Evolutionary conservation across 2,329 filamentous ascomycete genomes (phyloP).

Genomic region (Talaromyces sp.): DNA sequence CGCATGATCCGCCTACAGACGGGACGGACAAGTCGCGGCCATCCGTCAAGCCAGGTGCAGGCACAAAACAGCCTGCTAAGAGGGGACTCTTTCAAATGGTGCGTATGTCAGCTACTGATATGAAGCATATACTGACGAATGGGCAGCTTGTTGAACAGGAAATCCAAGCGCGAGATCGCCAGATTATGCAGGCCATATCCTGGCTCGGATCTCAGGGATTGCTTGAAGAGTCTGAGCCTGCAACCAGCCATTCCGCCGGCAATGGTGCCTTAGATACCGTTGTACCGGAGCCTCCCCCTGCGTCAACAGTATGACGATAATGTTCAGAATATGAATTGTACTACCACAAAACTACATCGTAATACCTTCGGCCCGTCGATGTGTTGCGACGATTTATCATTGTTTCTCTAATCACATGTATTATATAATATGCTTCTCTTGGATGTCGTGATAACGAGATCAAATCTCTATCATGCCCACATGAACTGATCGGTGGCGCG

Average conservation of each 20-base stretch:
- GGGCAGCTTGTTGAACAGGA: slow-evolving; percentile 41
- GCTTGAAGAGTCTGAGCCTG: slow-evolving; percentile 26
- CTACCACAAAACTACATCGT: background rate
- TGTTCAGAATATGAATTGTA: background rate
- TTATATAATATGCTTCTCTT: background rate
- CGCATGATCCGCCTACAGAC: slow-evolving; percentile 33
- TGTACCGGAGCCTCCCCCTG: background rate
- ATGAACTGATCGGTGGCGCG: background rate
- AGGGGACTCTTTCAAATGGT: slow-evolving; percentile 46
- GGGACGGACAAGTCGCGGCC: background rate
- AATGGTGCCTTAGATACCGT: background rate
- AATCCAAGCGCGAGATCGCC: slow-evolving; percentile 41
- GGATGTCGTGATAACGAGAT: background rate
- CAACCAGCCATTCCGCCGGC: background rate
- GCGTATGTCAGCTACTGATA: slow-evolving; percentile 19
- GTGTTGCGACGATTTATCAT: background rate
- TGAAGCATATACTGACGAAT: background rate
- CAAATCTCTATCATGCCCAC: background rate
- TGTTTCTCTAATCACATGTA: background rate
- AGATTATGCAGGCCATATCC: slow-evolving; percentile 41
- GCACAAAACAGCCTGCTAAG: slow-evolving; percentile 21
- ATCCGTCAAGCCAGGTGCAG: slow-evolving; percentile 17
- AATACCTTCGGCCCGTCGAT: background rate
- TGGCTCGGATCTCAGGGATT: slow-evolving; percentile 42
- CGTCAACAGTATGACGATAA: background rate